Base-by-base conservation (phyloP, 192 early-diverging fungal genomes). In the Backusella morwellensis region DNA sequence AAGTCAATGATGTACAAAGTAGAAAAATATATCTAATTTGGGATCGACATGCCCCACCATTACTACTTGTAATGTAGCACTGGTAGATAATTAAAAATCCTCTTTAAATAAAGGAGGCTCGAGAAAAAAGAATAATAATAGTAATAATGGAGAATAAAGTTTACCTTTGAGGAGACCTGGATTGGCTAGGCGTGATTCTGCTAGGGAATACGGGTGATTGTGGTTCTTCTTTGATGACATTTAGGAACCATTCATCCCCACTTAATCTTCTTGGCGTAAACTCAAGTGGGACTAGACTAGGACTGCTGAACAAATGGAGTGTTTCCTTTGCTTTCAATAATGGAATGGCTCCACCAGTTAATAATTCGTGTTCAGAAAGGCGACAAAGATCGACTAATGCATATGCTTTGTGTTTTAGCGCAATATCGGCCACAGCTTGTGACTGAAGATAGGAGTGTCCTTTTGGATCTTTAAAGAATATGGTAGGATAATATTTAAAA, bases 321-420 rank as follows among this genome's bases (percentile, higher is more conserved):
- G 19, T 66, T 36, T 71, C 29, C 52, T 73, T 69, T n/a, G 47
- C n/a, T 29, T 74, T 74, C 54, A 81, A 78, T 74, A 78, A 54
- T 36, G 52, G 63, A 74, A 77, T 66, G 2, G 80, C 80, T 17
- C 38, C 38, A 36, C 80, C 80, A 21, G 72, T 41, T 52, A 73
- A 50, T 69, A 81, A 66, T 35, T 81, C 77, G 15, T 40, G 15
- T 54, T 69, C 54, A 73, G 44, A 41, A 26, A 75, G 72, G 26
- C 77, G 80, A 40, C 77, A 74, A 40, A 78, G 78, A 68, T 81
- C 80, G 11, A 77, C 80, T 9, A 81, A 50, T 12, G 71, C 52
- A 56, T 44, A 72, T 68, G 72, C 70, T 17, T 63, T 66, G 32
- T 77, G 44, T 15, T 68, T 72, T 44, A 68, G 47, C 42, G 72